Percentiles rank a stretch among this genome's conserved stretches.
Conservation (phyloP, 768 basidiomycete species). For the Trametes elegans region DNA sequence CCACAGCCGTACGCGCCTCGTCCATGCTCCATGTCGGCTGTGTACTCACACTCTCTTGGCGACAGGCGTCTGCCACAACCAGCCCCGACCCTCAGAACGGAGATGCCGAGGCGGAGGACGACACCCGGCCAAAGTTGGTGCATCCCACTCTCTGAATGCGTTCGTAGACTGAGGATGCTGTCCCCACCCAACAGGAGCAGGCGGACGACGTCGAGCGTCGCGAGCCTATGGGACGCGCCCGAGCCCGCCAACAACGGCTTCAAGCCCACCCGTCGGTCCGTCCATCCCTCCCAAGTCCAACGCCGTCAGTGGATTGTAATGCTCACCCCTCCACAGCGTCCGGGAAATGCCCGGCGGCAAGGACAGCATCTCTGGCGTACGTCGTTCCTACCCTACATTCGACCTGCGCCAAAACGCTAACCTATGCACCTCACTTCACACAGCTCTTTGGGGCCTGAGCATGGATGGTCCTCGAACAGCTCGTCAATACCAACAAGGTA, state of each 20-base stretch:
- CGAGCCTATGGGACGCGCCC: constrained; percentile 34
- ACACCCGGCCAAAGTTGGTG: neutral
- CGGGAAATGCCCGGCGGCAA: constrained; percentile 66
- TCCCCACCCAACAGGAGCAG: constrained; percentile 40
- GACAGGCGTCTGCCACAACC: too few relatives aligned
- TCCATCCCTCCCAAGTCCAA: too few relatives aligned
- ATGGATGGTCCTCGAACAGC: neutral
- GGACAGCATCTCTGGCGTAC: constrained; percentile 51
- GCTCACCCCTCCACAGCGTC: constrained; percentile 41
- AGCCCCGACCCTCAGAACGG: too few relatives aligned
- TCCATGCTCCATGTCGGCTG: too few relatives aligned
- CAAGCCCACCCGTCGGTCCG: constrained; percentile 68
- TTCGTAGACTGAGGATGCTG: neutral
- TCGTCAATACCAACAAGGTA: neutral
- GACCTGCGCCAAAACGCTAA: too few relatives aligned
- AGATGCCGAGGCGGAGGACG: neutral
- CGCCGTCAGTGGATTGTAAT: neutral
- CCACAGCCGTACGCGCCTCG: too few relatives aligned
- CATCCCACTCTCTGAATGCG: neutral
- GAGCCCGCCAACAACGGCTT: constrained; percentile 43
- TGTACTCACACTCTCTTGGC: too few relatives aligned
- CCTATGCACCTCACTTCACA: neutral
- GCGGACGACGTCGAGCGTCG: constrained; percentile 43
- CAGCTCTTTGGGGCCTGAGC: constrained; percentile 6
- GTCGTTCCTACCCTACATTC: constrained; percentile 22